Percentiles rank a stretch among this genome's conserved stretches.
These are phyloP conservation scores for Saturnispora serradocipensis DNA, from an alignment of 805 yeast genomes.

Conservation along the genomic window DNA sequence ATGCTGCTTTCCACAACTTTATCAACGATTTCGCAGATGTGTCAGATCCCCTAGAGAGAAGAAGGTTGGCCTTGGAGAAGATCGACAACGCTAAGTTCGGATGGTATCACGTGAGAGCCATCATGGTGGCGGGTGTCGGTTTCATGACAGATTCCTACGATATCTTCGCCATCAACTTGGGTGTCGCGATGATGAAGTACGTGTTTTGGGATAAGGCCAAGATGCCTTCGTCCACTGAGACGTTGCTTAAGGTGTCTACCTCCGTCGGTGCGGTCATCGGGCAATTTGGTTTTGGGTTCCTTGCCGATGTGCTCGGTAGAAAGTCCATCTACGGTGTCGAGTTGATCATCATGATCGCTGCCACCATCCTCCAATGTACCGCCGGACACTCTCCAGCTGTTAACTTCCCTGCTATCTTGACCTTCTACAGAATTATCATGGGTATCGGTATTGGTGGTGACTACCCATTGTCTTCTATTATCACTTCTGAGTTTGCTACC, in stretches of 20 bases:
- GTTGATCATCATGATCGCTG: slow-evolving; percentile 72
- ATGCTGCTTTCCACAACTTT: slow-evolving; percentile 79
- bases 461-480: slow-evolving; percentile 88
- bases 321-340: slow-evolving; percentile 82
- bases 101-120: slow-evolving; percentile 77
- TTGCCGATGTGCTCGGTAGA: slow-evolving; percentile 79
- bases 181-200: slow-evolving; percentile 66
- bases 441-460: slow-evolving; percentile 98
- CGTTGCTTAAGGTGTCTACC: slow-evolving; percentile 78
- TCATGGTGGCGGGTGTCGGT: slow-evolving; percentile 86
- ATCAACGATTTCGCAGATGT: slow-evolving; percentile 72
- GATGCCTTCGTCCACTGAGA: slow-evolving; percentile 59
- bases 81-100: slow-evolving; percentile 74
- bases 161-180: slow-evolving; percentile 82
- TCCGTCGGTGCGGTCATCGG: slow-evolving; percentile 93
- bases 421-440: slow-evolving; percentile 75
- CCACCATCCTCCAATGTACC: slow-evolving; percentile 70
- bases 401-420: slow-evolving; percentile 62
- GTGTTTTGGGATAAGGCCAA: slow-evolving; percentile 56
- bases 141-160: slow-evolving; percentile 90
- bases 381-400: slow-evolving; percentile 66
- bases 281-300: slow-evolving; percentile 73
- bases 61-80: slow-evolving; percentile 76
- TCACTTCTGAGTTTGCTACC: slow-evolving; percentile 85
- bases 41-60: slow-evolving; percentile 78